Conservation (phyloP, 2,329 filamentous ascomycete species). For the Chalaropsis ovoidea region DNA sequence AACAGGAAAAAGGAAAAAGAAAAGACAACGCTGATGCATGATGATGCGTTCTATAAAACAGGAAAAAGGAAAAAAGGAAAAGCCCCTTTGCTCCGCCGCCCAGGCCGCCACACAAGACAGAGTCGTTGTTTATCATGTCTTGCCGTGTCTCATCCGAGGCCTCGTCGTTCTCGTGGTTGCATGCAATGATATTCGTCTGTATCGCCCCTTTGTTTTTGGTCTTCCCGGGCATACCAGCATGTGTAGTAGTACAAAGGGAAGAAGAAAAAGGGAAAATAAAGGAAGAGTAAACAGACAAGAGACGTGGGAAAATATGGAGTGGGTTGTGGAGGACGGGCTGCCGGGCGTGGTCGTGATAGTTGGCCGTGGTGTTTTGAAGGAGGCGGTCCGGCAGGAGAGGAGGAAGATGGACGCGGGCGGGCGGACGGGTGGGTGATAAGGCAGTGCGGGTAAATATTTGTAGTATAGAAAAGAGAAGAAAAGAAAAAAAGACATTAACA, state of each 20-base stretch:
- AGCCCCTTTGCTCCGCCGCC: too few relatives aligned
- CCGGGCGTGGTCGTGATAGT: too few relatives aligned
- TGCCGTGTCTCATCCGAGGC: background rate
- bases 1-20: background rate
- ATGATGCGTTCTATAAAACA: slow-evolving; percentile 9
- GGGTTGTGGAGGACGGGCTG: background rate
- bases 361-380: too few relatives aligned
- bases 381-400: background rate
- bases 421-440: background rate
- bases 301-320: background rate
- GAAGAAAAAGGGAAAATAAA: slow-evolving; percentile 6
- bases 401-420: background rate
- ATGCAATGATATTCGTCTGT: too few relatives aligned
- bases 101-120: too few relatives aligned
- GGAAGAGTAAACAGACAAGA: slow-evolving; percentile 7
- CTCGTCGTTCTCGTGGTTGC: too few relatives aligned
- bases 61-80: background rate
- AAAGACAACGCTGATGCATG: slow-evolving; percentile 9
- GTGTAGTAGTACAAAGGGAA: background rate
- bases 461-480: background rate
- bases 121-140: too few relatives aligned
- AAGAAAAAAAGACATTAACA: slow-evolving; percentile 18
- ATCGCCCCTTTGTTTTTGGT: background rate
- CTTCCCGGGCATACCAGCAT: background rate
- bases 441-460: background rate